phyloP scores from a whole-genome alignment of 345 rosid genomes.

The Aquilaria yunnanensis region DNA sequence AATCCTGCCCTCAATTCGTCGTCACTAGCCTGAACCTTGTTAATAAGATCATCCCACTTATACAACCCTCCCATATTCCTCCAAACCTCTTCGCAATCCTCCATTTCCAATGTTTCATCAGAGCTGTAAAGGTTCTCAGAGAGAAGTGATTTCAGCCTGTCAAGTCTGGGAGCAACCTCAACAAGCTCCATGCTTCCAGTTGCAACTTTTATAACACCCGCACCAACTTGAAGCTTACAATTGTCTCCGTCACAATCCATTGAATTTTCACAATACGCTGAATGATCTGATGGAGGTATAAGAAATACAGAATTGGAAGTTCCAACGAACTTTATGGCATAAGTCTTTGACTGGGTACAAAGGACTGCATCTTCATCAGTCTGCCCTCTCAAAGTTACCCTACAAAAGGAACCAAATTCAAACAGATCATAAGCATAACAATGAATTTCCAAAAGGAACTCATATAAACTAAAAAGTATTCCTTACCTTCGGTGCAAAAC shows the following conservation, averaged over 20 bases:
- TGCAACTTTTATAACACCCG: conserved; percentile 52
- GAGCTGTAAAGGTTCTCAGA: conserved; percentile 43
- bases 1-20: conserved; percentile 57
- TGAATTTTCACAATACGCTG: conserved; percentile 12
- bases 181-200: conserved; percentile 74
- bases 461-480: neutral
- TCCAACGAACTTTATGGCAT: conserved; percentile 70
- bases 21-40: conserved; percentile 77
- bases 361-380: conserved; percentile 87
- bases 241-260: conserved; percentile 21
- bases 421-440: neutral
- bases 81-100: conserved; percentile 26
- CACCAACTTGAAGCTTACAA: conserved; percentile 15
- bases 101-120: conserved; percentile 32
- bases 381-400: conserved; percentile 77
- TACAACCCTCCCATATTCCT: conserved; percentile 29
- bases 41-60: conserved; percentile 65
- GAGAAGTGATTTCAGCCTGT: conserved; percentile 65
- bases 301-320: conserved; percentile 79
- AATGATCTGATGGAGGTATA: conserved; percentile 49
- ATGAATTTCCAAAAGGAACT: neutral
- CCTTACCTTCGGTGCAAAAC: conserved; percentile 56
- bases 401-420: conserved; percentile 12
- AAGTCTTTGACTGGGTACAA: conserved; percentile 83
- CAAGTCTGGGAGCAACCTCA: conserved; percentile 86